These are phyloP conservation scores for Candida mesenterica DNA, from an alignment of 1,139 yeast species.

Conservation along the genomic window DNA sequence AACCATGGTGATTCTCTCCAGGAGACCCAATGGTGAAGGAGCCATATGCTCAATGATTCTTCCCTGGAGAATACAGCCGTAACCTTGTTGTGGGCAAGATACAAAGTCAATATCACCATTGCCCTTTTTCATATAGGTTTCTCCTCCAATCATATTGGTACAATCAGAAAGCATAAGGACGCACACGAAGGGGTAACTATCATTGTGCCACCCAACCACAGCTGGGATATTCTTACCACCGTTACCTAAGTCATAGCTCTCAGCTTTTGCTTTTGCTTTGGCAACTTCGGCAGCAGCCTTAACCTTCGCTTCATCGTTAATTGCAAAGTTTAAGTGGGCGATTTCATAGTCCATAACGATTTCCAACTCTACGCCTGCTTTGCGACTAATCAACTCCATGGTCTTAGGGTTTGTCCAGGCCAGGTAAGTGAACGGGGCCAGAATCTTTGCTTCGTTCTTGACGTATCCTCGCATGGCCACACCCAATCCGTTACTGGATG, in stretches of 20 bases:
- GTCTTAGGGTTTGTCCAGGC: constrained; percentile 61
- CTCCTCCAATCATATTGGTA: constrained; percentile 57
- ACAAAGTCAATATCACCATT: constrained; percentile 38
- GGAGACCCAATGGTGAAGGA: constrained; percentile 48
- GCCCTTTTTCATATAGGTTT: constrained; percentile 52
- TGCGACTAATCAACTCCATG: constrained; percentile 43
- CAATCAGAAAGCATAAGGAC: constrained; percentile 62
- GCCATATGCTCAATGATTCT: constrained; percentile 54
- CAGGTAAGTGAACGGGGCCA: constrained; percentile 44
- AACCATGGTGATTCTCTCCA: constrained; percentile 54
- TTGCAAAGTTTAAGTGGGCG: constrained; percentile 48
- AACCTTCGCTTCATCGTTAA: constrained; percentile 33
- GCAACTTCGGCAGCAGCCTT: constrained; percentile 8
- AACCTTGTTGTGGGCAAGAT: constrained; percentile 53
- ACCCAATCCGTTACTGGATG: constrained; percentile 47
- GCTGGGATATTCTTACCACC: constrained; percentile 44
- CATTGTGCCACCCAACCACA: constrained; percentile 59
- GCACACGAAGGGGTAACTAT: constrained; percentile 60
- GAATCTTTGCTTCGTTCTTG: constrained; percentile 25
- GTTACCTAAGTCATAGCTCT: constrained; percentile 13
- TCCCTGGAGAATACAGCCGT: constrained; percentile 58
- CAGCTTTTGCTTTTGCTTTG: constrained; percentile 17
- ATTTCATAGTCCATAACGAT: constrained; percentile 54
- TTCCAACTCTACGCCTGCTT: constrained; percentile 57
- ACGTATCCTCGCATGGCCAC: constrained; percentile 50